Evolutionary conservation across 2,329 filamentous ascomycete species (phyloP).

Genomic region (Zasmidium citrigriseum): DNA sequence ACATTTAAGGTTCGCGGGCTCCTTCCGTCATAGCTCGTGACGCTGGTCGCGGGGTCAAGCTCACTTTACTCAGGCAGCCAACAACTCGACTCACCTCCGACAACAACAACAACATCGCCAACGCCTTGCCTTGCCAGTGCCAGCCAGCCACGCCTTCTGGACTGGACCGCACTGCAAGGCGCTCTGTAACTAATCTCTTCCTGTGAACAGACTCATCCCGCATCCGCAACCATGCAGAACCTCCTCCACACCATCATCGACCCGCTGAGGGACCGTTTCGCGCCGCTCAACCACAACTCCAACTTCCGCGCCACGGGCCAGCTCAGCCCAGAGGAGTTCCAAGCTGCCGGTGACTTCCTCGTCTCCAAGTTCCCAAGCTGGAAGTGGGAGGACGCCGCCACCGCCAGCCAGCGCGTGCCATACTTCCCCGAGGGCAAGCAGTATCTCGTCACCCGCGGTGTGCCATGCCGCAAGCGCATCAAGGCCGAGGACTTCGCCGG

Average conservation of each 20-base stretch:
- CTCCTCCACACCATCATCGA: slow-evolving; percentile 85
- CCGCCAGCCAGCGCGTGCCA: slow-evolving; percentile 72
- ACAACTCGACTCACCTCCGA: background rate
- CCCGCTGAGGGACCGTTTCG: slow-evolving; percentile 86
- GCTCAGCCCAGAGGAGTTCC: slow-evolving; percentile 96
- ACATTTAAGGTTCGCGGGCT: too few relatives aligned
- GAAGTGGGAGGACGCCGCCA: slow-evolving; percentile 90
- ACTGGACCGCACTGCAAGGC: background rate
- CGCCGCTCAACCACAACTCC: slow-evolving; percentile 83
- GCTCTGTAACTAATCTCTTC: background rate
- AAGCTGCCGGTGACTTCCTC: slow-evolving; percentile 92
- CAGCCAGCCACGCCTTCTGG: background rate
- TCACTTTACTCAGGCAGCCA: background rate
- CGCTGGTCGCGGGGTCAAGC: background rate
- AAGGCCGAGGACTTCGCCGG: slow-evolving; percentile 84
- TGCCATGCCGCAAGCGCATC: slow-evolving; percentile 87
- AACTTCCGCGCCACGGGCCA: slow-evolving; percentile 93
- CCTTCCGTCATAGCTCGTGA: too few relatives aligned
- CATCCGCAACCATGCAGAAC: slow-evolving; percentile 69
- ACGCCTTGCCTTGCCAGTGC: background rate
- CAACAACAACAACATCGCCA: background rate
- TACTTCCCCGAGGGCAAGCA: slow-evolving; percentile 90
- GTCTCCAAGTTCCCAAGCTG: slow-evolving; percentile 99
- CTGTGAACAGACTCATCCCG: background rate
- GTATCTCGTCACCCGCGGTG: slow-evolving; percentile 90